A percentile compares a stretch with the other conserved stretches of the same genome.
Conservation (phyloP, 2,329 filamentous ascomycete species). For the Akanthomyces lecanii region DNA sequence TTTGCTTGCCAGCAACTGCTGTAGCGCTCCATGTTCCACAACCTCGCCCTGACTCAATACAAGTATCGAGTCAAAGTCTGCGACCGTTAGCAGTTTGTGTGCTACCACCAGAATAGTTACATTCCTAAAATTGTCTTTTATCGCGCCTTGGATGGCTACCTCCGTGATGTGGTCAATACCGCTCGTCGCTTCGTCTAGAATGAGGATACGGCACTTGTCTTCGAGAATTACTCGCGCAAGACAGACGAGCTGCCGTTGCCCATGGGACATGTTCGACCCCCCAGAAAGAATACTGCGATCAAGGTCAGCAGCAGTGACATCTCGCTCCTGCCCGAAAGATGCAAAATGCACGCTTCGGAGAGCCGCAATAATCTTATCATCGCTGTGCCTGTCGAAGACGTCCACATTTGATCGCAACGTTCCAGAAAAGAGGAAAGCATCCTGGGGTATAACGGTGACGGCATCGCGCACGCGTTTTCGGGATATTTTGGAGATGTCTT, state of each 20-base stretch:
- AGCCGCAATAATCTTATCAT: slow-evolving; percentile 59
- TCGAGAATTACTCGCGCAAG: slow-evolving; percentile 52
- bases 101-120: slow-evolving; percentile 65
- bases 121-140: slow-evolving; percentile 61
- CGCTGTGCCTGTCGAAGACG: slow-evolving; percentile 61
- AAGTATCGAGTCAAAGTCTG: slow-evolving; percentile 63
- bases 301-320: slow-evolving; percentile 41
- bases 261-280: slow-evolving; percentile 64
- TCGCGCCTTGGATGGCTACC: slow-evolving; percentile 61
- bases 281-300: slow-evolving; percentile 56
- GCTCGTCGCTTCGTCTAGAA: slow-evolving; percentile 61
- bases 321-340: neutral
- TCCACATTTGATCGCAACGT: slow-evolving; percentile 69
- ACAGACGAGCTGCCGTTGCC: slow-evolving; percentile 65
- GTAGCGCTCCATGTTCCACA: slow-evolving; percentile 58
- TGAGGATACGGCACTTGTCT: slow-evolving; percentile 12
- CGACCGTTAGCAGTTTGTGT: slow-evolving; percentile 64
- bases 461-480: neutral
- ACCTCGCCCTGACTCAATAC: slow-evolving; percentile 60
- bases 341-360: slow-evolving; percentile 54
- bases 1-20: slow-evolving; percentile 47
- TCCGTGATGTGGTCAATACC: slow-evolving; percentile 69
- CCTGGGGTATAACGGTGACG: slow-evolving; percentile 37
- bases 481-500: slow-evolving; percentile 6
- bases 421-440: slow-evolving; percentile 71